Evolutionary conservation across 805 yeast genomes (phyloP).

Genomic region (Candida palmyrensis): DNA sequence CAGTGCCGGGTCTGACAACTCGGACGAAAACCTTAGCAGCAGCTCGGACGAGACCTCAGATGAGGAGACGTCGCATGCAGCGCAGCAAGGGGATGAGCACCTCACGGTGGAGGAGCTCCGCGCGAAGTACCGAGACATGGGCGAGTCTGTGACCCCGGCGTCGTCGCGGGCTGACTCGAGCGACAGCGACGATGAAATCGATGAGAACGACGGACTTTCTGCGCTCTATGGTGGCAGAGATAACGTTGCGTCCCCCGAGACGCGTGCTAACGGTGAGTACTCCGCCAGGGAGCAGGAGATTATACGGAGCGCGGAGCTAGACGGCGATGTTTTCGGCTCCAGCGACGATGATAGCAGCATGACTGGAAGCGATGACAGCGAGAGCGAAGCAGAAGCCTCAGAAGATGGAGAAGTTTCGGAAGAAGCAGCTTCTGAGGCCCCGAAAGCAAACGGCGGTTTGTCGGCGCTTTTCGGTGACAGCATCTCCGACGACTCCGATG

Average conservation of each 20-base stretch:
- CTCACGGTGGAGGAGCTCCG: slow-evolving; percentile 52
- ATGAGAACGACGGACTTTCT: slow-evolving; percentile 17
- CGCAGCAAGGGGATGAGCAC: slow-evolving; percentile 43
- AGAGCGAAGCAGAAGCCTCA: slow-evolving; percentile 3
- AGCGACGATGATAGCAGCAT: neutral
- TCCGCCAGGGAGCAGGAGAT: slow-evolving; percentile 28
- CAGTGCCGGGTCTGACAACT: slow-evolving; percentile 18
- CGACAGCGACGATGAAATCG: slow-evolving; percentile 9
- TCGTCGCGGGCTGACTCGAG: slow-evolving; percentile 11
- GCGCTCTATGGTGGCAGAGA: slow-evolving; percentile 24
- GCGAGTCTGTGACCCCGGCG: slow-evolving; percentile 14
- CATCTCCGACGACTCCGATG: slow-evolving; percentile 14
- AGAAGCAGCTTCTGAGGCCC: slow-evolving; percentile 11
- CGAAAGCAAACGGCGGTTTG: slow-evolving; percentile 11
- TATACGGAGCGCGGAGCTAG: slow-evolving; percentile 15
- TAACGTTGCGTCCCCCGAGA: slow-evolving; percentile 11
- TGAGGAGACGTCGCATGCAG: slow-evolving; percentile 13
- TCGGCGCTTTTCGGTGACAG: slow-evolving; percentile 14
- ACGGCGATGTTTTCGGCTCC: slow-evolving; percentile 12
- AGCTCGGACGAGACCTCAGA: slow-evolving; percentile 14
- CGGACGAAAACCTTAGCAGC: slow-evolving; percentile 16
- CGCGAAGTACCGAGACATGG: slow-evolving; percentile 49
- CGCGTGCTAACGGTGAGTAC: slow-evolving; percentile 15
- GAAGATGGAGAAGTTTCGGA: slow-evolving; percentile 9
- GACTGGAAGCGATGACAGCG: slow-evolving; percentile 1